Percentiles rank a stretch among this genome's conserved stretches.
phyloP scores from a whole-genome alignment of 1,139 yeast genomes.

The Yamadazyma membranifaciens region DNA sequence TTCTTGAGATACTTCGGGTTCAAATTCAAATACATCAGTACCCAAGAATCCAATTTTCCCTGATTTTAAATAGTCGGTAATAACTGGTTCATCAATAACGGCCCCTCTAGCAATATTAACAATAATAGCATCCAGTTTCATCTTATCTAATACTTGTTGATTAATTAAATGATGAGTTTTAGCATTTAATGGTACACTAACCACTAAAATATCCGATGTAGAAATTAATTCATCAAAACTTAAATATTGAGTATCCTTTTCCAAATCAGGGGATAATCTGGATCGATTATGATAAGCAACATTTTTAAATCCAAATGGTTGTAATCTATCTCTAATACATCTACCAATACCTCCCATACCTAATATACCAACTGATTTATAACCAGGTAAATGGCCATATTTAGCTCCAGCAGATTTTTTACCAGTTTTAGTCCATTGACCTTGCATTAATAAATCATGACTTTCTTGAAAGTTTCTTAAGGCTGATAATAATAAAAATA shows the following conservation, averaged over 20 bases:
- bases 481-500: constrained; percentile 63
- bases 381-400: constrained; percentile 52
- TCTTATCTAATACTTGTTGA: constrained; percentile 48
- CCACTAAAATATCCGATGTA: constrained; percentile 56
- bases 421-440: constrained; percentile 52
- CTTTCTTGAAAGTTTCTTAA: constrained; percentile 59
- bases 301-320: constrained; percentile 62
- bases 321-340: constrained; percentile 58
- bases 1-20: constrained; percentile 68
- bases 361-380: constrained; percentile 61
- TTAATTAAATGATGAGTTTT: constrained; percentile 60
- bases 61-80: constrained; percentile 58
- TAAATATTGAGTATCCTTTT: constrained; percentile 55
- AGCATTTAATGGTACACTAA: constrained; percentile 62
- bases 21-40: constrained; percentile 80
- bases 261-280: constrained; percentile 52
- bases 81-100: constrained; percentile 64
- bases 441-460: constrained; percentile 47
- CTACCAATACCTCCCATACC: constrained; percentile 83
- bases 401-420: constrained; percentile 25
- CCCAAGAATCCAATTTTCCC: constrained; percentile 78
- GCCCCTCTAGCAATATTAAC: constrained; percentile 77
- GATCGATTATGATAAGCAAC: constrained; percentile 62
- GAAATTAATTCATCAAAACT: constrained; percentile 55
- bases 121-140: constrained; percentile 64